Evolutionary conservation across 2,329 filamentous ascomycete species (phyloP), one percentile per base, ranked within the genome.

Genomic region (Trichoderma gracile): DNA sequence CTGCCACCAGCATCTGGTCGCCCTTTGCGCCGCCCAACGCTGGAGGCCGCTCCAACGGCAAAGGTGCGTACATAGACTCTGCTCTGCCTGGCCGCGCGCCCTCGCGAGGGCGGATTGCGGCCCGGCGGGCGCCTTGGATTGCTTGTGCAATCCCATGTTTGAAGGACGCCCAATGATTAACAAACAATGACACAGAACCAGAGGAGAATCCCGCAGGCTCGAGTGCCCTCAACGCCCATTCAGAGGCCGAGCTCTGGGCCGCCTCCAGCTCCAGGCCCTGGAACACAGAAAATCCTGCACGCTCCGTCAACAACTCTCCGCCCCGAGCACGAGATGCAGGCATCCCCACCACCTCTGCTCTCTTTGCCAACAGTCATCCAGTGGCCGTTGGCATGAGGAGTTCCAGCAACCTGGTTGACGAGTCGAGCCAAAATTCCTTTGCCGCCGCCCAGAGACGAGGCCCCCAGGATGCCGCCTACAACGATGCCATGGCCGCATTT

Each of bases 211-310:
- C 88, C 71, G 87, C 86, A 3, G 90, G 89, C 55, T 91, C 89
- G 6, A 83, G 87, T 66, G 89, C 89, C 65, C 80, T 93, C 45
- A 82, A 90, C 66, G 82, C 86, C 50, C 85, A 87, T 47, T 90
- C 89, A 10, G 88, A 92, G 71, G 84, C 85, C 19, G 88, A 91
- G 69, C 79, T 82, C 53, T 91, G 88, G 86, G 75, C 71, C 10
- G 33, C 33, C 66, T 77, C 80, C 67, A 78, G 81, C 43, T 82
- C 84, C 17, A 78, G 81, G 42, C 83, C 84, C 17, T 92, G 89
- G 89, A 84, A 82, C 67, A 77, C 80, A 25, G 84, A 86, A 52
- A 76, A 71, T 33, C 65, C 70, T 56, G 58, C 49, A 45, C 75
- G 73, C 68, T 81, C 82, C 42, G 81, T 81, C 64, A 85, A 79